Base-by-base conservation (phyloP, 2,329 filamentous ascomycete genomes). In the Trichocomaceae sp. region DNA sequence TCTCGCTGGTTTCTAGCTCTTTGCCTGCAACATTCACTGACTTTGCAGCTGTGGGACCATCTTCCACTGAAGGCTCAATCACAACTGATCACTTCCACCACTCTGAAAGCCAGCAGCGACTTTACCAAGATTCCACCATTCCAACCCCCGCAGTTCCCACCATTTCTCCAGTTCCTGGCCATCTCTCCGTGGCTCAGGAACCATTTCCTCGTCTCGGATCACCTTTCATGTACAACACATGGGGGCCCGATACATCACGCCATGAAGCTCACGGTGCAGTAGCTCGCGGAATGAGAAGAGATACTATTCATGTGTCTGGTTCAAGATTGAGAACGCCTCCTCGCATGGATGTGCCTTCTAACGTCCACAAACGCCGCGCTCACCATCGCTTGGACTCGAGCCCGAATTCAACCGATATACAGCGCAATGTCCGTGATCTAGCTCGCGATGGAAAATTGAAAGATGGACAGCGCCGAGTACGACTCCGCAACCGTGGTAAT, bases 401-500 rank as follows among this genome's bases (percentile, higher is more conserved):
- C 58, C 72, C 75, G 19, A 73, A 75, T 35, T 68, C 69, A 6
- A 69, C 71, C 39, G 70, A 63, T 44, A 59, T 68, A 31, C 62
- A 63, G 20, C 63, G 64, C 6, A 62, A 67, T 42, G 57, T 68
- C 31, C 62, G 76, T 7, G 69, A 75, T 12, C 62, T 74, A 37
- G 58, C 69, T 35, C 67, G 66, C 19, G 64, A 69, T 39, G 66
- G 69, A 47, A 71, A 70, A 56, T 57, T 70, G 22, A 67, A 66
- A 26, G 77, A 82, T 57, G 72, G 78, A 52, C 76, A 81, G 60
- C 78, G 79, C 54, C 78, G 81, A 29, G 76, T 83, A 10, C 79
- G 83, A 23, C 77, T 83, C 33, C 78, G 83, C 41, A 83, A 78
- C 61, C 79, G 83, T 44, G 83, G 83, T 53, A 83, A 83, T 62